These are phyloP conservation scores for Umbilicus rupestris DNA, from an alignment of 164 flowering plant genomes.

Conservation along the genomic window DNA sequence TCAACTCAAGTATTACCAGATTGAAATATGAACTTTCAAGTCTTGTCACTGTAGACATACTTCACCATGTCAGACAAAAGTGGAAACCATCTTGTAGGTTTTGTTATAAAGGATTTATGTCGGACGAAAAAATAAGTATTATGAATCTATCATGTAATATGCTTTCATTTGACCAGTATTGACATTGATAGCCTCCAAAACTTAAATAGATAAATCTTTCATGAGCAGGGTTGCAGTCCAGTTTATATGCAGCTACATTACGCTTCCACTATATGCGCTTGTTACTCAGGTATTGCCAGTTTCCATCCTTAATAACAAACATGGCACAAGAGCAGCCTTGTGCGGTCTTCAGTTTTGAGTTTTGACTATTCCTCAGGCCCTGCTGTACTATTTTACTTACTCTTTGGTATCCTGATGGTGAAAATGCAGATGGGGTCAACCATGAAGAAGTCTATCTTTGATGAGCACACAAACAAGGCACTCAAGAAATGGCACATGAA, in stretches of 20 bases:
- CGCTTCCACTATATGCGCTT: constrained; percentile 92
- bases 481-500: constrained; percentile 65
- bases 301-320: neutral
- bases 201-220: neutral
- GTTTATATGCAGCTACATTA: constrained; percentile 79
- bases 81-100: neutral
- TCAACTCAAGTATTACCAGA: neutral
- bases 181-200: neutral
- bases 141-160: neutral
- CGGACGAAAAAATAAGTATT: too few relatives aligned
- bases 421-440: constrained; percentile 81
- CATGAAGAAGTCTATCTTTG: constrained; percentile 81
- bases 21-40: neutral
- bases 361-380: neutral
- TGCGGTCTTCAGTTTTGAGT: neutral
- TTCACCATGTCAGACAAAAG: neutral
- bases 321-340: neutral
- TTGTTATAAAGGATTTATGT: neutral
- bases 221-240: constrained; percentile 57
- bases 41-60: neutral
- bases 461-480: constrained; percentile 81
- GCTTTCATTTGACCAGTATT: neutral
- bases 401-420: neutral
- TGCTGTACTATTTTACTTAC: too few relatives aligned
- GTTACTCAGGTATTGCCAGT: constrained; percentile 69